Evolutionary conservation across 345 rosid species (phyloP).

Genomic region (Lumnitzera littorea): DNA sequence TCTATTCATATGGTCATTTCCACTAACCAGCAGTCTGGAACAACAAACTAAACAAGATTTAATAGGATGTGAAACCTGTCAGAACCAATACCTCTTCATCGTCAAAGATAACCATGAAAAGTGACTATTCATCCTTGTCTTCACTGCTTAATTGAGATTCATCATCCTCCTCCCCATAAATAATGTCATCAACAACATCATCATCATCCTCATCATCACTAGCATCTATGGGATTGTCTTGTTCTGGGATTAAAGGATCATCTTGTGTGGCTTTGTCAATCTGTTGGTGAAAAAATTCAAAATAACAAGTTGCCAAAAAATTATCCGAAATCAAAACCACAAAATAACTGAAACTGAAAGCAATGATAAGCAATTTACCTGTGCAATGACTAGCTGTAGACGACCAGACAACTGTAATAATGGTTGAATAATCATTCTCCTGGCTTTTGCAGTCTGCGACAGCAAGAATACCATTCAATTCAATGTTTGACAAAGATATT

Average conservation of each 20-base stretch:
- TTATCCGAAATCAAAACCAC: not conserved
- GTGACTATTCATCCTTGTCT: conserved; percentile 20
- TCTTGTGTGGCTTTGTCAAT: conserved; percentile 49
- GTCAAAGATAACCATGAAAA: too few relatives aligned
- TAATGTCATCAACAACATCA: conserved; percentile 53
- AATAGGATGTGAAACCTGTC: too few relatives aligned
- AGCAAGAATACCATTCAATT: conserved; percentile 7
- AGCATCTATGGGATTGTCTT: conserved; percentile 31
- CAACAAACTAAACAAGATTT: too few relatives aligned
- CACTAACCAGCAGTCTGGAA: too few relatives aligned
- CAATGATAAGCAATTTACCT: conserved; percentile 34
- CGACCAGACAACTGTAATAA: conserved; percentile 79
- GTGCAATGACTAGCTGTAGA: conserved; percentile 66
- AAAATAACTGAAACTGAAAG: conserved; percentile 5
- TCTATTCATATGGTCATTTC: too few relatives aligned
- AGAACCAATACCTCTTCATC: too few relatives aligned
- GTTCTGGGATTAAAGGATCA: conserved; percentile 20
- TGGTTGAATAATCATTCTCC: conserved; percentile 54
- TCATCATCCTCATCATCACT: conserved; percentile 51
- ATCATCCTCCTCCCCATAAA: conserved; percentile 53
- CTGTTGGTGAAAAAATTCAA: conserved; percentile 25
- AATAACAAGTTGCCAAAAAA: not conserved
- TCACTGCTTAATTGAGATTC: conserved; percentile 76
- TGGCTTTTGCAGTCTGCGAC: conserved; percentile 47
- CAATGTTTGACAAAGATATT: not conserved